These are phyloP conservation scores for Macrophomina pseudophaseolina DNA, from an alignment of 2,329 filamentous ascomycete genomes.

Conservation along the genomic window DNA sequence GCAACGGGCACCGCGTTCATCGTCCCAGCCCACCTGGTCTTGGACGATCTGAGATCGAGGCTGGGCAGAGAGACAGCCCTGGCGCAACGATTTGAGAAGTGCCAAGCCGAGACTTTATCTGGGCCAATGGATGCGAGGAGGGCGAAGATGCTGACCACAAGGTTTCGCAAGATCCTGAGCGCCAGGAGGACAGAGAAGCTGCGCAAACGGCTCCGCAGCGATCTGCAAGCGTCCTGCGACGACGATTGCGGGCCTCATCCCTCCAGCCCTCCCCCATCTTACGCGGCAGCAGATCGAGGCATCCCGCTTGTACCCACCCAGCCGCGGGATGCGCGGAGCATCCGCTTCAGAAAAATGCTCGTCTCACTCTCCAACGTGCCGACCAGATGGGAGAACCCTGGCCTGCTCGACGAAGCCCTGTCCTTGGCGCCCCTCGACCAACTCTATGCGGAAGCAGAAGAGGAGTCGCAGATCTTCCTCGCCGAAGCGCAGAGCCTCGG, in stretches of 20 bases:
- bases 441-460: slow-evolving; percentile 91
- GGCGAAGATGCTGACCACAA: not conserved
- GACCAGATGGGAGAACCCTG: slow-evolving; percentile 94
- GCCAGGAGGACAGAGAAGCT: not conserved
- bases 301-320: slow-evolving; percentile 74
- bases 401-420: slow-evolving; percentile 90
- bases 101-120: not conserved
- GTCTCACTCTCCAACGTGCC: slow-evolving; percentile 87
- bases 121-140: not conserved
- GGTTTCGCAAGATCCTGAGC: not conserved
- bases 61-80: not conserved
- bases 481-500: slow-evolving; percentile 88
- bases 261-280: not conserved
- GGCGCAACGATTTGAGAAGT: not conserved
- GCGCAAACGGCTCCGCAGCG: not conserved
- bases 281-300: slow-evolving; percentile 48
- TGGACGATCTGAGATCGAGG: not conserved
- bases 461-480: slow-evolving; percentile 84
- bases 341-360: slow-evolving; percentile 69
- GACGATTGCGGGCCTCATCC: too few species aligned
- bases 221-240: not conserved
- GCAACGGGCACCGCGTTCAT: slow-evolving; percentile 28
- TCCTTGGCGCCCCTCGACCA: slow-evolving; percentile 84
- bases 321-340: slow-evolving; percentile 59
- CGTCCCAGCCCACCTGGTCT: slow-evolving; percentile 26